Percentiles rank a stretch among this genome's conserved stretches.
Conservation (phyloP, 768 basidiomycete species). For the Leucosporidium creatinivorum region DNA sequence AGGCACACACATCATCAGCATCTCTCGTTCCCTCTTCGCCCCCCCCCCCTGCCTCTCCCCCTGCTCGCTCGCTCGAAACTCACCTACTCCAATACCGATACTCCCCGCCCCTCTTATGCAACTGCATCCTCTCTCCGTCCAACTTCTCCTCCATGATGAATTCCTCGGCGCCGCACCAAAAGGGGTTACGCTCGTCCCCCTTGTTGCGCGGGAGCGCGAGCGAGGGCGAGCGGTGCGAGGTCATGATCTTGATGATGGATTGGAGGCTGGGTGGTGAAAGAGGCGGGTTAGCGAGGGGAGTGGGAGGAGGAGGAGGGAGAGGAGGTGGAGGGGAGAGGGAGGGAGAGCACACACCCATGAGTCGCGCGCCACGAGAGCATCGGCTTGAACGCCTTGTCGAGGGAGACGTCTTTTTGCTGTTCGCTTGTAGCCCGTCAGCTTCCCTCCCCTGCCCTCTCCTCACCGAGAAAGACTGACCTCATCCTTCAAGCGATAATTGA, state of each 20-base stretch:
- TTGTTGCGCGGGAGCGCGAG: neutral
- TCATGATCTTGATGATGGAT: slow-evolving; percentile 70
- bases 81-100: slow-evolving; percentile 93
- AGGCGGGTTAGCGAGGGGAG: too few species aligned
- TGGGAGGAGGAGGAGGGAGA: too few species aligned
- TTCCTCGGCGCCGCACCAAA: slow-evolving; percentile 45
- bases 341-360: slow-evolving; percentile 43
- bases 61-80: slow-evolving; percentile 2
- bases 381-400: slow-evolving; percentile 82
- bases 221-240: slow-evolving; percentile 25
- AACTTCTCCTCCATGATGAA: slow-evolving; percentile 96
- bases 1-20: too few species aligned
- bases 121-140: slow-evolving; percentile 91
- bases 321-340: too few species aligned
- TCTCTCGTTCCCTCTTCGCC: too few species aligned
- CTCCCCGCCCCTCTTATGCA: slow-evolving; percentile 84
- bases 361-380: slow-evolving; percentile 91
- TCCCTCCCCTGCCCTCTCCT: too few species aligned
- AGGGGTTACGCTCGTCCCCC: neutral
- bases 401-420: slow-evolving; percentile 73
- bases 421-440: neutral
- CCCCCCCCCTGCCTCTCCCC: too few species aligned
- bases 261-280: too few species aligned
- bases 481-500: slow-evolving; percentile 49
- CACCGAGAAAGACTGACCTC: slow-evolving; percentile 45